Base-by-base conservation (phyloP, 2,329 filamentous ascomycete genomes). In the Acarospora socialis region DNA sequence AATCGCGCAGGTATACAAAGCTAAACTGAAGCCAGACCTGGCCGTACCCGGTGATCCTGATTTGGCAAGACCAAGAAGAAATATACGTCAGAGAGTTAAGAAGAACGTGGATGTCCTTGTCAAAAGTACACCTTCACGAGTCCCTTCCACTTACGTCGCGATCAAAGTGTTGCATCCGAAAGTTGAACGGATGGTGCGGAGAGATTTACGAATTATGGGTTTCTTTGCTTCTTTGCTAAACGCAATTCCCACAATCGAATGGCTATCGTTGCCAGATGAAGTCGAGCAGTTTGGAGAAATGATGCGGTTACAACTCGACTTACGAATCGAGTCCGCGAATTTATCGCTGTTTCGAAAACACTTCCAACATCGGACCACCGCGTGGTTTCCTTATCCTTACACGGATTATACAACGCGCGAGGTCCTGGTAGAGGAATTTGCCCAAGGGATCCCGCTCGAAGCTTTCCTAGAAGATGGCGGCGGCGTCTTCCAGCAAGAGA, bases 361-460 rank as follows among this genome's bases (percentile, higher is more conserved):
- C 51, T 98, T 98, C 64, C 81, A 78, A 46, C 70, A 83, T 36
- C 72, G 90, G 26, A 80, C 80, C 2, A 94, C 87, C 0, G 86
- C 84, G n/a, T 93, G 81, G 76, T 98, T 98, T 51, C 90, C 90
- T 1, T 93, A 82, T 47, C 86, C 90, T 0, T 94, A 95, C 52
- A 72, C 77, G 5, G 81, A 90, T 36, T 94, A 92, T 51, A 92
- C 83, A 0, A 94, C 90, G 0, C 75, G 90, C 21, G 80, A 87
- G 49, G 83, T 98, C 4, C 60, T 98, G 19, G 78, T 98, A 7
- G 90, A 98, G 49, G 90, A 98, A 51, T 98, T 87, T 49, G 90
- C 87, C 0, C 81, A 92, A 48, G 90, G 90, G 4, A 92, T 98
- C 16, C 87, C 90, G 0, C 63, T 98, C 2, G 74, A 83, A 13